Base-by-base conservation (phyloP, 1,284 basidiomycete species). In the Austroboletus niveus region DNA sequence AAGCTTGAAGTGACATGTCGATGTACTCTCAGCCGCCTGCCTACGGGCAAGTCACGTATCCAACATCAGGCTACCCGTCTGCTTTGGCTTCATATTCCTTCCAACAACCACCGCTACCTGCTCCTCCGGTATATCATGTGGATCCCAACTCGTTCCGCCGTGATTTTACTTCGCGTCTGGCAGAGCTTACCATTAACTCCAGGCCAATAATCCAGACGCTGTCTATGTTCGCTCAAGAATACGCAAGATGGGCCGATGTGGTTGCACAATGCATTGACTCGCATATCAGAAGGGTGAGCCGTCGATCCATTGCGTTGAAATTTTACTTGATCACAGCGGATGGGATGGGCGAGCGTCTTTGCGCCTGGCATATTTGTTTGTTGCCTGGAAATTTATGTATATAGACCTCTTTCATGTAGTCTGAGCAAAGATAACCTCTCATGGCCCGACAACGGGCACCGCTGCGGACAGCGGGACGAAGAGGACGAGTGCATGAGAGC, bases 171-270 rank as follows among this genome's bases (percentile, higher is more conserved):
- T 71, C 76, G 45, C 87, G 92, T 54, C 84, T 98, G 53, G 78
- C 84, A 63, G 83, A 89, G 60, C 85, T 99, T 56, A 94, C 87
- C 40, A 87, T 96, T 77, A 99, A 99, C 73, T 97, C 94, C 60
- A 89, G 95, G 66, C 92, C 94, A 14, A 87, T 98, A 59, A 99
- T 99, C 62, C 94, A 96, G 72, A 84, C 83, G 56, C 75, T 99
- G n/a, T 98, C 96, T 30, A 84, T 96, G 77, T 83, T 94, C 63
- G 95, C 97, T 34, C 89, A 94, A 75, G 89, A 96, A 55, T 87
- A 90, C 67, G 76, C 84, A 49, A 84, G 89, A 56, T 79, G 87
- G 72, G 85, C 91, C 58, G 82, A 87, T 53, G 82, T 93, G 48
- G 88, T 98, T 22, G 89, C 88, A 1, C 87, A 94, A 59, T 93